Evolutionary conservation across 139 green algal genomes (phyloP).

Genomic region (Raphidocelis subcapitata): DNA sequence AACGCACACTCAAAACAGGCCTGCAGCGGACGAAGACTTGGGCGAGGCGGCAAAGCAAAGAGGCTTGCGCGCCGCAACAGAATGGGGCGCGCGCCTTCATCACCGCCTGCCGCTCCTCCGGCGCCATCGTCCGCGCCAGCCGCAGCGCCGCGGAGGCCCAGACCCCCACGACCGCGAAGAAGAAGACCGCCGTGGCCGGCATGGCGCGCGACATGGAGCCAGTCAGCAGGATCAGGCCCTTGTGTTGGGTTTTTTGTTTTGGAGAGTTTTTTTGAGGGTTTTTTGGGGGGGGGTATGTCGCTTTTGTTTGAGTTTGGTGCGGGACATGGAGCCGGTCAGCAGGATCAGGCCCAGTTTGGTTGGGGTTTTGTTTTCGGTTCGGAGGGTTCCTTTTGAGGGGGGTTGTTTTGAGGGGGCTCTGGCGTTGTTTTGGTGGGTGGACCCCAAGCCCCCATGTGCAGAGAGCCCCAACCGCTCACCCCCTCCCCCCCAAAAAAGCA

Average conservation of each 20-base stretch:
- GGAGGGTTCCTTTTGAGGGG: no score
- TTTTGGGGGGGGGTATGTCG: neutral
- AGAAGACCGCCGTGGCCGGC: constrained; percentile 11
- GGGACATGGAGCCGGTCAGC: neutral
- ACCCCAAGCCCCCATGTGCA: no score
- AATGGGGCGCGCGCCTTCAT: no score
- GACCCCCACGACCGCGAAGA: constrained; percentile 2
- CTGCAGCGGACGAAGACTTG: no score
- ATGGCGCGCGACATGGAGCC: constrained; percentile 19
- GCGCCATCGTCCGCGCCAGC: constrained; percentile 10
- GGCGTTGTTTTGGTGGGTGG: no score
- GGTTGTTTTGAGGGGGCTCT: no score
- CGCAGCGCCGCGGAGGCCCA: constrained; percentile 10
- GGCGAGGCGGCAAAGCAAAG: no score
- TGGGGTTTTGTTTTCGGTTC: no score
- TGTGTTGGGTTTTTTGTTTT: neutral
- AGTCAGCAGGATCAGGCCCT: constrained; percentile 16
- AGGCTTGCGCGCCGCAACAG: no score
- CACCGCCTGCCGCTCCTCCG: neutral
- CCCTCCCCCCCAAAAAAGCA: neutral
- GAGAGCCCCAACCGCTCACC: no score
- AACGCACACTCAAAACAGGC: no score
- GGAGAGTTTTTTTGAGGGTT: neutral
- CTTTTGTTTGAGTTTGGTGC: neutral
- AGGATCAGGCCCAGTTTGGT: no score